Evolutionary conservation across 75 land plant genomes (phyloP), one percentile per base, ranked within the genome.

Genomic region (Picea sitchensis): DNA sequence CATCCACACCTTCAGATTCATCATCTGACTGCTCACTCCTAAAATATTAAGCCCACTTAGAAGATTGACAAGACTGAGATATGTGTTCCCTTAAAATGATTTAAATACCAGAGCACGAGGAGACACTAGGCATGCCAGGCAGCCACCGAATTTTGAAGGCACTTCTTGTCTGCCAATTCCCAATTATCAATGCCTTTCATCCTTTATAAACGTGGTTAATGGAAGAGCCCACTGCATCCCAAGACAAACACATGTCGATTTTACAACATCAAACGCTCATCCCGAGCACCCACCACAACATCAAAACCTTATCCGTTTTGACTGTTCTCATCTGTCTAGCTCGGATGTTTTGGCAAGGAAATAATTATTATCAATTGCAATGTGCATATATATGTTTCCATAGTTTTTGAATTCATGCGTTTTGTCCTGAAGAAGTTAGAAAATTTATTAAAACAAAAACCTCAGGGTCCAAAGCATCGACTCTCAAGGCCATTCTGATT

Each of bases 1-100:
- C 30, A 89, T 44, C 90, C 84, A 87, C 0, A 60, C 80, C 47
- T 21, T 62, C 90, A 84, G 80, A 14, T 79, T 65, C 81, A 87
- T 75, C 36, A 62, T 62, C 64, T 62, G 1, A 15, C 64, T 20
- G 23, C 23, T 5, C 64, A 62, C 20, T 20, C 1, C 64, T 20
- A 5, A 62, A 62, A 62, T 20, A 5, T 62, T 20, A 17, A 62
- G 8, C n/a, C 64, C 64, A 20, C 23, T 62, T 62, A 17, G 9
- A 4, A 18, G n/a, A 20, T 20, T 62, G 7, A 23, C 64, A 20
- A 62, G 7, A 5, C 20, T 62, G 21, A 62, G 64, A 62, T 62
- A 62, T 51, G 12, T 51, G 56, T 51, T 2, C 56, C 56, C 56
- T 51, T 9, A 9, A 51, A 11, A 51, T 51, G 56, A 9, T 51